Evolutionary conservation across 192 early-diverging fungal species (phyloP).

Genomic region (Backusella circina): DNA sequence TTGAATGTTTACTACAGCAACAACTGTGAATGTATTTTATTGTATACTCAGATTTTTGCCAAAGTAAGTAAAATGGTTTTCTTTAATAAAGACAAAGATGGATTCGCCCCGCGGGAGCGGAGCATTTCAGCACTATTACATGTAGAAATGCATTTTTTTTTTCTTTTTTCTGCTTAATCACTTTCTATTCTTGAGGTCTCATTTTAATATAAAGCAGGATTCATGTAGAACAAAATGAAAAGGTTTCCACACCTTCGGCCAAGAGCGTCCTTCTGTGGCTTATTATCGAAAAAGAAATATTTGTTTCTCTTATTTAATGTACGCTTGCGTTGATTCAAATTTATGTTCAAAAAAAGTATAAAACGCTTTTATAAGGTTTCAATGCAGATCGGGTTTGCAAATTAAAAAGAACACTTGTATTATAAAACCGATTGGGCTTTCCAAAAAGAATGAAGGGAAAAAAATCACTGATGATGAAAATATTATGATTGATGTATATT

Average conservation of each 20-base stretch:
- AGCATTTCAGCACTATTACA: not conserved
- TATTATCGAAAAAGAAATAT: not conserved
- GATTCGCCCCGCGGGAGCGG: not conserved
- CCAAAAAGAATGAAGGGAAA: not conserved
- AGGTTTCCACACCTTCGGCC: not conserved
- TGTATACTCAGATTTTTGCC: not conserved
- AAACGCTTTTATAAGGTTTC: not conserved
- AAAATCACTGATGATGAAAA: not conserved
- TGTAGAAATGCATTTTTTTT: not conserved
- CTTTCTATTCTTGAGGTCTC: not conserved
- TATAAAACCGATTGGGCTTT: slow-evolving; percentile 1
- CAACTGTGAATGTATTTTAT: not conserved
- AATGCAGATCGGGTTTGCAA: not conserved
- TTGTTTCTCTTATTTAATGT: not conserved
- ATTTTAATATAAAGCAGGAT: not conserved
- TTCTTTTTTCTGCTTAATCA: not conserved
- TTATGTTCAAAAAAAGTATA: not conserved
- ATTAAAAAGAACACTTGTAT: not conserved
- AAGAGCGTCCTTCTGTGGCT: not conserved
- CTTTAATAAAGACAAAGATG: not conserved
- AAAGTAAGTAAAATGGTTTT: not conserved
- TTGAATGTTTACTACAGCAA: no score
- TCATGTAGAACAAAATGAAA: not conserved
- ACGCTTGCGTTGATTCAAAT: not conserved
- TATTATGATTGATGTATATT: not conserved